Base-by-base conservation (phyloP, 2,329 filamentous ascomycete genomes). In the Pestalotiopsis sp. region DNA sequence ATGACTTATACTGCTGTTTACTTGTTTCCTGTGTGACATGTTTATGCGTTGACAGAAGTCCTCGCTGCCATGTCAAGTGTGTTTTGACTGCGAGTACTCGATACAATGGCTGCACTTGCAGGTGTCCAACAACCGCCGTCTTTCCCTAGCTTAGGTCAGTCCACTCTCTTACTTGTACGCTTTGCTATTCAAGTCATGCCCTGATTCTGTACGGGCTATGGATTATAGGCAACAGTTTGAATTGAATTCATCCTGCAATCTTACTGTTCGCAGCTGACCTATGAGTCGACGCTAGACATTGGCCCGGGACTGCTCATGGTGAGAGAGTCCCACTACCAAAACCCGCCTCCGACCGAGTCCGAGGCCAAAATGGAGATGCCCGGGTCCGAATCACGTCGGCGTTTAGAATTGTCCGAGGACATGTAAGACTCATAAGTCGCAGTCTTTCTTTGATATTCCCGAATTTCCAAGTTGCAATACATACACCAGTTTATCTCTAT, bases 251-350 rank as follows among this genome's bases (percentile, higher is more conserved):
- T 23, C 27, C 17, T 62, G 59, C 59, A 36, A 36, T 20, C 59
- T 52, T 52, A 52, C 45, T n/a, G 11, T n/a, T 13, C 17, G 7
- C 45, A 52, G 45, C 45, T 52, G 45, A 52, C 59, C n/a, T 62
- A 41, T 62, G 59, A 62, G 59, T 62, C 59, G 59, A 62, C 59
- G 31, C 59, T 62, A 62, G 59, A 62, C 59, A 38, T 62, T 62
- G 9, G 17, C 36, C 36, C 59, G 59, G 36, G 14, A 41, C 31
- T 27, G 13, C 31, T 4, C n/a, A 17, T 36, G 59, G 27, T 61
- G 31, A 62, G 31, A 62, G 13, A 62, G 31, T 12, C 9, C 57
- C 57, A 59, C 57, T 36, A 17, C 7, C 38, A 13, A 14, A 62
- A 3, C n/a, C 17, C 59, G 45, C 45, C 14, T 52, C 45, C 45